A percentile compares a stretch with the other conserved stretches of the same genome.
Conservation (phyloP, 2,329 filamentous ascomycete genomes). For the Nemania bipapillata region DNA sequence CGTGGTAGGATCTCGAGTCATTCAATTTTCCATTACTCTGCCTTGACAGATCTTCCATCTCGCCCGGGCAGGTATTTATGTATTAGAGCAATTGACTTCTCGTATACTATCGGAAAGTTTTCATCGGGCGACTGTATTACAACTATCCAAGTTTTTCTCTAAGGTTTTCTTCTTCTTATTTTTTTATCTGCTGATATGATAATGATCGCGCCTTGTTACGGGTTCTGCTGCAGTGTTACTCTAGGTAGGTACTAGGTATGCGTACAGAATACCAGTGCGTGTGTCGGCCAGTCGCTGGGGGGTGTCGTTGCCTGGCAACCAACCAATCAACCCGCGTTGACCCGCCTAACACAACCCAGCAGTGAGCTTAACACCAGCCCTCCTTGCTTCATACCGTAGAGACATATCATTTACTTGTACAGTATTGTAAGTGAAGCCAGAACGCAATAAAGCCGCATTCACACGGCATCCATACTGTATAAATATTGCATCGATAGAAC, state of each 20-base stretch:
- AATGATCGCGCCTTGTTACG: background rate
- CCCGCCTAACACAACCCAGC: slow-evolving; percentile 19
- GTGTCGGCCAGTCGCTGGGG: background rate
- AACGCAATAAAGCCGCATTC: slow-evolving; percentile 14
- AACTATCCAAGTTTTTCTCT: background rate
- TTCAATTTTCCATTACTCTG: slow-evolving; percentile 3
- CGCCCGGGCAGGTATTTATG: background rate
- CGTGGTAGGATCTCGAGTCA: background rate
- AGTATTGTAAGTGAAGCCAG: background rate
- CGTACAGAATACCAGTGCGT: too few relatives aligned
- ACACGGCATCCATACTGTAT: slow-evolving; percentile 15
- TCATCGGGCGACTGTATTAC: background rate
- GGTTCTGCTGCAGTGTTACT: background rate
- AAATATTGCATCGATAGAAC: slow-evolving; percentile 8
- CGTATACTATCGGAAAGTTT: slow-evolving; percentile 12
- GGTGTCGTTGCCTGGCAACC: slow-evolving; percentile 37
- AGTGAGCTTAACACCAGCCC: slow-evolving; percentile 1
- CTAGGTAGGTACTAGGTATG: too few relatives aligned
- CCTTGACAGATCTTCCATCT: background rate
- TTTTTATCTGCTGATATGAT: background rate
- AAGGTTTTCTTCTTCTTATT: too few relatives aligned
- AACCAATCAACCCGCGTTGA: background rate
- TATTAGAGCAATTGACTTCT: slow-evolving; percentile 8
- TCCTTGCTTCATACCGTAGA: slow-evolving; percentile 5
- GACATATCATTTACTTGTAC: too few relatives aligned